Conservation (phyloP, 352 stramenopile genomes). For the Phytophthora rubi region DNA sequence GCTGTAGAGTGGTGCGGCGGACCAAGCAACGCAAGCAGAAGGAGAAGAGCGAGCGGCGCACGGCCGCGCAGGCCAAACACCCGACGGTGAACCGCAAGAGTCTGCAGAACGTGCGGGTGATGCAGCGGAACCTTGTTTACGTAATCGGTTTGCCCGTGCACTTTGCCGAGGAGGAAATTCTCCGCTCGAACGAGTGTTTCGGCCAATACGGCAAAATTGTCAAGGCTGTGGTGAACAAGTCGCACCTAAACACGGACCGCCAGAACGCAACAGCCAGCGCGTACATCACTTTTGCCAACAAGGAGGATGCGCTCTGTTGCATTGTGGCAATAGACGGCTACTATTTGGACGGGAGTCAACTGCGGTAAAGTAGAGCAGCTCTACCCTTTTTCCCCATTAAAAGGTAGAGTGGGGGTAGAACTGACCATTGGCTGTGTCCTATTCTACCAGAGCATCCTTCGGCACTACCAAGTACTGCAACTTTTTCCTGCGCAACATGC, state of each 20-base stretch:
- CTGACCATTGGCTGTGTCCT: neutral
- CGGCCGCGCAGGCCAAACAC: conserved; percentile 46
- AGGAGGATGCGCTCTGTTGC: conserved; percentile 91
- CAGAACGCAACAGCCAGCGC: conserved; percentile 85
- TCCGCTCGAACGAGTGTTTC: conserved; percentile 91
- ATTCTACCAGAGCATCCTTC: conserved; percentile 81
- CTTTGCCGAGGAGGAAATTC: conserved; percentile 83
- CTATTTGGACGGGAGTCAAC: conserved; percentile 79
- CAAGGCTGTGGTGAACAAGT: conserved; percentile 94
- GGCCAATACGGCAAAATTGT: conserved; percentile 94
- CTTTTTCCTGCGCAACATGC: conserved; percentile 91
- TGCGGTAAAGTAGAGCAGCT: conserved; percentile 46
- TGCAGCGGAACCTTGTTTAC: conserved; percentile 96
- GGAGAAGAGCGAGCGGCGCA: conserved; percentile 83
- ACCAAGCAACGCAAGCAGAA: conserved; percentile 87
- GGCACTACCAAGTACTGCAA: conserved; percentile 98
- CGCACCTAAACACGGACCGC: conserved; percentile 71
- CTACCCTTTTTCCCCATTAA: neutral
- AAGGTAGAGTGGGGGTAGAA: neutral
- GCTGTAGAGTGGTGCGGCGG: conserved; percentile 65
- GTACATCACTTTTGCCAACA: conserved; percentile 94
- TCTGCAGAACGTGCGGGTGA: conserved; percentile 91
- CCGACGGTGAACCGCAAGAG: conserved; percentile 72
- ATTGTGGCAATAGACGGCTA: conserved; percentile 94
- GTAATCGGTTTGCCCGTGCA: conserved; percentile 90